A percentile compares a stretch with the other conserved stretches of the same genome.
Conservation (phyloP, 495 filamentous ascomycete genomes). For the Xylaria telfairii region DNA sequence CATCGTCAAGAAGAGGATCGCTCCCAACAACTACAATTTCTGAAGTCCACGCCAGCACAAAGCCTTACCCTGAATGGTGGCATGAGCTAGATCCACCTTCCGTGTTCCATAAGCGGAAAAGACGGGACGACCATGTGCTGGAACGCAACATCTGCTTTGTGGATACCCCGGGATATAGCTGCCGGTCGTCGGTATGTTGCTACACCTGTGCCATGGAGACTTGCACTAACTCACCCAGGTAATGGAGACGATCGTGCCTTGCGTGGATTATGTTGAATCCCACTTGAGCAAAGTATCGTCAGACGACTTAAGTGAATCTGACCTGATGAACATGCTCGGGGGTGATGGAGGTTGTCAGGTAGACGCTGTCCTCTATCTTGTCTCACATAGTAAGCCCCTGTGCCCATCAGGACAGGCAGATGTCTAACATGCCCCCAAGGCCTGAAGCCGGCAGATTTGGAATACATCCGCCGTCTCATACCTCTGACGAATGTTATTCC, state of each 20-base stretch:
- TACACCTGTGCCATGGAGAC: slow-evolving; percentile 3
- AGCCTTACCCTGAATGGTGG: slow-evolving; percentile 94
- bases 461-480: slow-evolving; percentile 75
- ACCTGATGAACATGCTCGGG: slow-evolving; percentile 80
- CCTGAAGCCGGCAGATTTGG: slow-evolving; percentile 74
- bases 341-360: slow-evolving; percentile 89
- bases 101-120: slow-evolving; percentile 75
- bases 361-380: slow-evolving; percentile 85
- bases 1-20: slow-evolving; percentile 33
- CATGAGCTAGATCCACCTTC: slow-evolving; percentile 82
- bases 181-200: slow-evolving; percentile 61
- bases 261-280: slow-evolving; percentile 72
- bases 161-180: slow-evolving; percentile 81
- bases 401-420: not conserved
- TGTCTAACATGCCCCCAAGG: slow-evolving; percentile 53
- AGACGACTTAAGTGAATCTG: slow-evolving; percentile 68
- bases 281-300: slow-evolving; percentile 71
- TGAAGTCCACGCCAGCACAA: slow-evolving; percentile 92
- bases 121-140: slow-evolving; percentile 78
- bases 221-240: slow-evolving; percentile 44
- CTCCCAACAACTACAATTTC: slow-evolving; percentile 61
- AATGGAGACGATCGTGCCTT: slow-evolving; percentile 69
- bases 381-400: slow-evolving; percentile 50
- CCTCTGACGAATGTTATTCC: slow-evolving; percentile 88
- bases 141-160: slow-evolving; percentile 96